Conservation (phyloP, 176 grass and related monocot species). For the Cenchrus purpureus region DNA sequence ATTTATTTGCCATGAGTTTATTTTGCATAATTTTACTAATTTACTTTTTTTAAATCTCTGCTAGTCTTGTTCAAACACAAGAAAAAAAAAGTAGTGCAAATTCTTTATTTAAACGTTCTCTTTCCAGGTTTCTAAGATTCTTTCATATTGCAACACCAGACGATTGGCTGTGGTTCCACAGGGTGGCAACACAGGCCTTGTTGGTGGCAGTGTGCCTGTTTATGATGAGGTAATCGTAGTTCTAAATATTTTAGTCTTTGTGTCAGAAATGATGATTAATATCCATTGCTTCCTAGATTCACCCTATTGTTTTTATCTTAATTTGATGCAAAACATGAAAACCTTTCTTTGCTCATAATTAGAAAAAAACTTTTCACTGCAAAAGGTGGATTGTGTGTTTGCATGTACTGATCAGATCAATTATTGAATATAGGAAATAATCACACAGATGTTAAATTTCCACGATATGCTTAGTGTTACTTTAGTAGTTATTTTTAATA, state of each 20-base stretch:
- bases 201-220: constrained; percentile 96
- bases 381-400: constrained; percentile 22
- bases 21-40: not conserved
- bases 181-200: constrained; percentile 96
- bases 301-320: not conserved
- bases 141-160: constrained; percentile 89
- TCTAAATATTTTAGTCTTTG: not conserved
- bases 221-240: constrained; percentile 73
- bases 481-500: not conserved
- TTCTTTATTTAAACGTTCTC: constrained; percentile 34
- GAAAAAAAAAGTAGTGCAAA: constrained; percentile 11
- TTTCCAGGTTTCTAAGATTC: constrained; percentile 95
- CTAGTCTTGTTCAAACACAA: not conserved
- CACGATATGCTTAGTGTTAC: not conserved
- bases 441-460: not conserved
- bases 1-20: constrained; percentile 3
- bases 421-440: not conserved
- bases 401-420: constrained; percentile 22
- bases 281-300: not conserved
- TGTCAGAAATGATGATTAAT: not conserved
- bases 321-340: not conserved
- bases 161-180: constrained; percentile 84
- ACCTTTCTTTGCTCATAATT: not conserved
- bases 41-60: not conserved
- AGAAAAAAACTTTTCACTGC: not conserved